A percentile compares a stretch with the other conserved stretches of the same genome.
Conservation (phyloP, 441 rosid species). For the Cnidoscolus chayamansa region DNA sequence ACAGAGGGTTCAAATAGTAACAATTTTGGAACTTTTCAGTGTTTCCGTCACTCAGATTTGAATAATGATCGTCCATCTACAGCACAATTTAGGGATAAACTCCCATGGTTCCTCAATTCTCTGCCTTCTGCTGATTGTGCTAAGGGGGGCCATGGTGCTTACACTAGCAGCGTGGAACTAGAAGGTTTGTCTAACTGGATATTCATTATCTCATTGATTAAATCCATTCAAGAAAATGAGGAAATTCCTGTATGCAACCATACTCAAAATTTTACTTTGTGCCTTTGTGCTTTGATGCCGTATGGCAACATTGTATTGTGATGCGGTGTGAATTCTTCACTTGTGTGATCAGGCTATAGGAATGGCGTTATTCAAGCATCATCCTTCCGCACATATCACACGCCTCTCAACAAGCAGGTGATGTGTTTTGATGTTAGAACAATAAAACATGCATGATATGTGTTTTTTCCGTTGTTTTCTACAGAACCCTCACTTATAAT, state of each 20-base stretch:
- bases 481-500: neutral
- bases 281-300: neutral
- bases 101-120: slow-evolving; percentile 94
- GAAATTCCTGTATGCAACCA: neutral
- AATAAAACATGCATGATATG: slow-evolving; percentile 3
- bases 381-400: slow-evolving; percentile 98
- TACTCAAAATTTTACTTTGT: neutral
- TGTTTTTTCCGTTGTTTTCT: neutral
- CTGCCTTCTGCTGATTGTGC: slow-evolving; percentile 98
- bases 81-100: slow-evolving; percentile 78
- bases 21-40: slow-evolving; percentile 46
- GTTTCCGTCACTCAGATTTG: slow-evolving; percentile 92
- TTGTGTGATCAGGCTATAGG: slow-evolving; percentile 59
- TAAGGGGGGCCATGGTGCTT: slow-evolving; percentile 99
- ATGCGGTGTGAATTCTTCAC: neutral
- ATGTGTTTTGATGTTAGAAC: slow-evolving; percentile 13
- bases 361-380: slow-evolving; percentile 81
- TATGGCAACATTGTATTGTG: neutral
- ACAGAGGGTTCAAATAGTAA: slow-evolving; percentile 18
- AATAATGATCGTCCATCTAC: slow-evolving; percentile 86
- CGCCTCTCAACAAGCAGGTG: slow-evolving; percentile 96
- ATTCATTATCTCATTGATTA: slow-evolving; percentile 14
- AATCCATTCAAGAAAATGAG: neutral
- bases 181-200: slow-evolving; percentile 49
- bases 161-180: slow-evolving; percentile 80